Evolutionary conservation across 345 rosid genomes (phyloP).

Genomic region (Gossypium turneri): DNA sequence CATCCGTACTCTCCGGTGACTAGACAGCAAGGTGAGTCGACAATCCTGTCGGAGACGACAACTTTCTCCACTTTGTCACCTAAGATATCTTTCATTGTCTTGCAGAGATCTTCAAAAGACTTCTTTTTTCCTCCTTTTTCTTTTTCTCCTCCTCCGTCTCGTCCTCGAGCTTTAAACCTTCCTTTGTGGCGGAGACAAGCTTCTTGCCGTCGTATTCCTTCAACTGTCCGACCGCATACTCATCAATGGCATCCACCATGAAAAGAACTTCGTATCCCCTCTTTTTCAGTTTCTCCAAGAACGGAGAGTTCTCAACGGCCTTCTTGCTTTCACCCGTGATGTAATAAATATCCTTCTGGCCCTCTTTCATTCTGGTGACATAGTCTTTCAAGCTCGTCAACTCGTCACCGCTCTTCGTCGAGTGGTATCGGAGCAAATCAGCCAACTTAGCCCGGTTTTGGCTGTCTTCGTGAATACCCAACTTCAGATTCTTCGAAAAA

Average conservation of each 20-base stretch:
- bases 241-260: slow-evolving; percentile 93
- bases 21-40: slow-evolving; percentile 82
- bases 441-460: slow-evolving; percentile 78
- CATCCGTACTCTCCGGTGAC: slow-evolving; percentile 91
- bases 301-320: slow-evolving; percentile 88
- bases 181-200: slow-evolving; percentile 79
- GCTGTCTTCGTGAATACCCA: slow-evolving; percentile 87
- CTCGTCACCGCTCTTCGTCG: slow-evolving; percentile 81
- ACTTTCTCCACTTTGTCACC: slow-evolving; percentile 84
- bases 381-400: slow-evolving; percentile 80
- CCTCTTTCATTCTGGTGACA: slow-evolving; percentile 89
- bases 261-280: slow-evolving; percentile 79
- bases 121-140: slow-evolving; percentile 65
- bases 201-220: slow-evolving; percentile 86
- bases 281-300: slow-evolving; percentile 78
- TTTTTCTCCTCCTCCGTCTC: slow-evolving; percentile 81
- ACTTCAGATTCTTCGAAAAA: slow-evolving; percentile 79
- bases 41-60: slow-evolving; percentile 74
- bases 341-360: slow-evolving; percentile 78
- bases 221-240: slow-evolving; percentile 74
- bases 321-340: slow-evolving; percentile 80
- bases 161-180: slow-evolving; percentile 72
- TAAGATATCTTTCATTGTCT: slow-evolving; percentile 66
- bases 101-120: slow-evolving; percentile 78
- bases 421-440: slow-evolving; percentile 71